Evolutionary conservation across 2,329 filamentous ascomycete species (phyloP).

Genomic region (Pseudopyricularia javanii): DNA sequence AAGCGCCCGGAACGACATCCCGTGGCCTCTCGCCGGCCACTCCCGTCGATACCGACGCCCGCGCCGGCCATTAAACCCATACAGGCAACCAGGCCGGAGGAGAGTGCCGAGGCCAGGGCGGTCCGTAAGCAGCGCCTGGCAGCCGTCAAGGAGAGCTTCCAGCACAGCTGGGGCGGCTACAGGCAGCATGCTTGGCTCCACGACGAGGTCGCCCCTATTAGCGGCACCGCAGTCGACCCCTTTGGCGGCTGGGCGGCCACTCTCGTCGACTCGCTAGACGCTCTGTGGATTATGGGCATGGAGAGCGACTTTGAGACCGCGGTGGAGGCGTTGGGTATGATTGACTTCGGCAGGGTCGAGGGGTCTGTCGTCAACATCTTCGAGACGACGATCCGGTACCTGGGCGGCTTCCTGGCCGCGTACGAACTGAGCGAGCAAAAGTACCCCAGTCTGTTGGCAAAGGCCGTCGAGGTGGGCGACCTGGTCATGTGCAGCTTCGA

Average conservation of each 20-base stretch:
- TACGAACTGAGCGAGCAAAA: constrained; percentile 25
- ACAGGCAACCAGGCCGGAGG: constrained; percentile 42
- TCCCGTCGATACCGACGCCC: constrained; percentile 21
- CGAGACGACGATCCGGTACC: constrained; percentile 19
- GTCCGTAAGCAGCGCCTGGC: constrained; percentile 24
- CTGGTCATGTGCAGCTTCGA: constrained; percentile 56
- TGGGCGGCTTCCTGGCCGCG: constrained; percentile 16
- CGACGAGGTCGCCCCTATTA: constrained; percentile 49
- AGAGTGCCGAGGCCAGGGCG: constrained; percentile 20
- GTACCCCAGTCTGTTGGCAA: constrained; percentile 40
- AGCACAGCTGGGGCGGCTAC: constrained; percentile 48
- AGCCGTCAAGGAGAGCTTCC: constrained; percentile 36
- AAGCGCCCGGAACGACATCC: constrained; percentile 21
- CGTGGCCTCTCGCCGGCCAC: constrained; percentile 15
- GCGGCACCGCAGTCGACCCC: constrained; percentile 36
- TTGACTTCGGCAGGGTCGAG: constrained; percentile 33
- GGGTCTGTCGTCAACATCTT: constrained; percentile 22
- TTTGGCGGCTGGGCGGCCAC: constrained; percentile 51
- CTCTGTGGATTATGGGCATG: constrained; percentile 45
- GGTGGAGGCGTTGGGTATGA: constrained; percentile 26
- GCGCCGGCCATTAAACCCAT: constrained; percentile 47
- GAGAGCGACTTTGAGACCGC: constrained; percentile 37
- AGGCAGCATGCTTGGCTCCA: constrained; percentile 49
- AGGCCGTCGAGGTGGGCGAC: constrained; percentile 51
- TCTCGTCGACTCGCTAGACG: constrained; percentile 38